A percentile compares a stretch with the other conserved stretches of the same genome.
Evolutionary conservation across 768 basidiomycete species (phyloP).

Genomic region (Gloeophyllum trabeum): DNA sequence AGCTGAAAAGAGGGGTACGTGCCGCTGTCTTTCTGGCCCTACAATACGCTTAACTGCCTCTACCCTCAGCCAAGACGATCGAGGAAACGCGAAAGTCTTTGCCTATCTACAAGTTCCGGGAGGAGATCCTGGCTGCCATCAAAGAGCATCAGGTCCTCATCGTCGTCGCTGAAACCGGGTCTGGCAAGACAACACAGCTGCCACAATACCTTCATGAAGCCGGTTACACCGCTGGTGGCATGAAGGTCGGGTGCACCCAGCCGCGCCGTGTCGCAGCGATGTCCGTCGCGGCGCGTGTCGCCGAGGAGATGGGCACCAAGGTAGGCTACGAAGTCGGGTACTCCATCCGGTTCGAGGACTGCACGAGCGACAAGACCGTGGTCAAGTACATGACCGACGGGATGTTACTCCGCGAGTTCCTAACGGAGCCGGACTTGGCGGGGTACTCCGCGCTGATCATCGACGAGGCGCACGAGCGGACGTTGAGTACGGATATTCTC

Average conservation of each 20-base stretch:
- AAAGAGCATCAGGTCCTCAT: constrained; percentile 90
- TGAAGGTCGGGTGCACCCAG: constrained; percentile 93
- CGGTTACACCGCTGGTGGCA: constrained; percentile 80
- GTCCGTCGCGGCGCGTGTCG: constrained; percentile 98
- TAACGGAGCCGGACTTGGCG: constrained; percentile 94
- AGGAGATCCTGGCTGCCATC: constrained; percentile 82
- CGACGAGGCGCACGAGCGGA: constrained; percentile 97
- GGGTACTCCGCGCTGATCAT: constrained; percentile 94
- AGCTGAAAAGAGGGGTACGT: constrained; percentile 78
- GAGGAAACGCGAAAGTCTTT: constrained; percentile 91
- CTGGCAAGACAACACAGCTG: constrained; percentile 96
- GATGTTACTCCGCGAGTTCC: constrained; percentile 92
- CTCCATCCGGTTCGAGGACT: constrained; percentile 98
- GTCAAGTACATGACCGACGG: constrained; percentile 99
- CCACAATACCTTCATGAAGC: constrained; percentile 98
- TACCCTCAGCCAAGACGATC: constrained; percentile 61
- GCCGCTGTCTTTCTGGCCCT: constrained; percentile 1
- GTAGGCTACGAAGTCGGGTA: constrained; percentile 99
- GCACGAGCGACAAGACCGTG: constrained; percentile 97
- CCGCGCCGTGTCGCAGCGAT: constrained; percentile 98
- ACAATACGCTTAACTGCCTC: constrained; percentile 1
- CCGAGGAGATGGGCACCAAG: constrained; percentile 96
- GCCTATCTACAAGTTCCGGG: constrained; percentile 84
- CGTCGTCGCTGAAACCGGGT: constrained; percentile 97
- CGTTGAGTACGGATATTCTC: constrained; percentile 95